A percentile compares a stretch with the other conserved stretches of the same genome.
phyloP scores from a whole-genome alignment of 352 stramenopile genomes.

The Phytophthora pinifolia region DNA sequence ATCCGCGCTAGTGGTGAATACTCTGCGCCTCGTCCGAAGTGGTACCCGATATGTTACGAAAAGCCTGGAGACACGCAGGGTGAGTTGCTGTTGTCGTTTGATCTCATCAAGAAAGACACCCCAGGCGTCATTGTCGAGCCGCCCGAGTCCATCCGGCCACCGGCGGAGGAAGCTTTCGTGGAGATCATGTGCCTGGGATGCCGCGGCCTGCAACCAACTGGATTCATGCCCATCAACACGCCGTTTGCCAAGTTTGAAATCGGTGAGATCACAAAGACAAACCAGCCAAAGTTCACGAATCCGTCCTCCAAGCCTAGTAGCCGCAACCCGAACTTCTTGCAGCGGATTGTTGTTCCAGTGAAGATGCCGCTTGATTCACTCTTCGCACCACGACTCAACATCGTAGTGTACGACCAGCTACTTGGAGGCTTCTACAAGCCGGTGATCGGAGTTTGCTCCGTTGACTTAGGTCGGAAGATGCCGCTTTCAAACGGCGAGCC shows the following conservation, averaged over 20 bases:
- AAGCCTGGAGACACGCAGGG: conserved; percentile 67
- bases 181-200: conserved; percentile 84
- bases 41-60: conserved; percentile 69
- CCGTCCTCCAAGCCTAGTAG: conserved; percentile 75
- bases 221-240: conserved; percentile 84
- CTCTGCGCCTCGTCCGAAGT: conserved; percentile 57
- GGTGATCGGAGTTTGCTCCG: conserved; percentile 69
- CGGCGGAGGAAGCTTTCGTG: conserved; percentile 64
- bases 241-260: conserved; percentile 88
- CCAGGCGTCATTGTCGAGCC: conserved; percentile 58
- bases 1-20: conserved; percentile 52
- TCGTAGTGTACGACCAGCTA: conserved; percentile 83
- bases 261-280: conserved; percentile 60
- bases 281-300: conserved; percentile 69
- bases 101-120: conserved; percentile 70
- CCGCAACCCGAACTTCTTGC: conserved; percentile 88
- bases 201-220: conserved; percentile 71
- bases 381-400: conserved; percentile 83
- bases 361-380: conserved; percentile 83
- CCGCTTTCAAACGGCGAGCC: conserved; percentile 60
- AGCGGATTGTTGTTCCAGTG: conserved; percentile 82
- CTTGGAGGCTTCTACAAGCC: conserved; percentile 86
- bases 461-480: conserved; percentile 80
- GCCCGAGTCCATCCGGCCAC: conserved; percentile 58
- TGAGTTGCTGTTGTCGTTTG: conserved; percentile 77